Base-by-base conservation (phyloP, 176 grass and related monocot species). In the Oryza longistaminata region DNA sequence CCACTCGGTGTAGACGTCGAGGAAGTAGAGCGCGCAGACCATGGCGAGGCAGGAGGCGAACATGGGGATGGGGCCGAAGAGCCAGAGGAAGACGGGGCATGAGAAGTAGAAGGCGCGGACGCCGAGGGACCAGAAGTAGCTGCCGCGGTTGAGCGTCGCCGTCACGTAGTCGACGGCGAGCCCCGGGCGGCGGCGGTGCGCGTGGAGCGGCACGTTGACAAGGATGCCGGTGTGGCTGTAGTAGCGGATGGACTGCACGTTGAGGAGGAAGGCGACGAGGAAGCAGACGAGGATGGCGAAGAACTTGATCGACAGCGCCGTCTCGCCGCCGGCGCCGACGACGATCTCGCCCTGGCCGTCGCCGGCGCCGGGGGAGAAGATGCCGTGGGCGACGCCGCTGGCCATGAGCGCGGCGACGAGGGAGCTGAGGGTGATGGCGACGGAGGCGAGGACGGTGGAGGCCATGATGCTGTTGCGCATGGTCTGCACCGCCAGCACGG, bases 231-330 rank as follows among this genome's bases (percentile, higher is more conserved):
- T 64, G 66, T 97, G 91, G 89, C 85, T 97, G 87, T 97, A 97
- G 82, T 91, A 95, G 9, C 95, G 66, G 65, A 97, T 91, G 21
- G 92, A 95, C 79, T 95, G 92, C 68, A 97, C 66, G 86, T 93
- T 97, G 82, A 93, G 87, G 37, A 97, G 85, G 85, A 97, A 97
- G 7, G 95, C 85, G 5, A 97, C 84, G 6, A 93, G 81, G 92
- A 97, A 95, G 91, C 91, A 97, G 11, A 97, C 60, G 7, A 97
- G 81, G 45, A 97, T 86, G 8, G 87, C 73, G 42, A 97, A 89
- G 81, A 93, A 95, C 89, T 97, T 97, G 82, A 75, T 11, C 0
- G 87, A 67, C 74, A 91, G 66, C 34, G 60, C 83, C 1, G 62
- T 40, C 64, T 22, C 45, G 66, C 77, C 74, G 21, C 15, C 29